These are phyloP conservation scores for Dendrobium huoshanense DNA, from an alignment of 106 monocot species.

Conservation along the genomic window DNA sequence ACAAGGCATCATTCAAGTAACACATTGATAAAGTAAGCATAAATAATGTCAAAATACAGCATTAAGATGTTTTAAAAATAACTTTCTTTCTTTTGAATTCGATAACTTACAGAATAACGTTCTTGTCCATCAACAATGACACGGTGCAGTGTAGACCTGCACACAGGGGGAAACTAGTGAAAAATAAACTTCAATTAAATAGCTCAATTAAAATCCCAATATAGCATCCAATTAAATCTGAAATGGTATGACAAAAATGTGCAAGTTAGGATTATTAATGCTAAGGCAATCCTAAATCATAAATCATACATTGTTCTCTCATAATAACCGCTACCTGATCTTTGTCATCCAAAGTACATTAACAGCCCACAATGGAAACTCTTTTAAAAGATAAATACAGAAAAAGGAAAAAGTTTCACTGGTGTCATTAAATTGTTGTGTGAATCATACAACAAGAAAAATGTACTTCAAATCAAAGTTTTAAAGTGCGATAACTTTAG, in stretches of 20 bases:
- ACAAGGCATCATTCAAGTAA: neutral
- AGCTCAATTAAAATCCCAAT: neutral
- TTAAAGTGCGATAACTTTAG: neutral
- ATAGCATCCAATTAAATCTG: neutral
- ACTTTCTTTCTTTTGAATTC: no score
- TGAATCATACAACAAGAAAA: neutral
- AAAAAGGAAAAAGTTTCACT: no score
- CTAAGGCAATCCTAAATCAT: no score
- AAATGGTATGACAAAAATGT: neutral
- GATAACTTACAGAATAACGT: slow-evolving; percentile 73
- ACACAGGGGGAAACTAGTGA: neutral
- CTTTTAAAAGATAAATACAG: no score
- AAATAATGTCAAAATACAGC: neutral
- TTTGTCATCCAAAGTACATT: no score
- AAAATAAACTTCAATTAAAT: neutral
- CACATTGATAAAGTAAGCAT: neutral
- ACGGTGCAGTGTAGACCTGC: slow-evolving; percentile 87
- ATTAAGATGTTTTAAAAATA: neutral
- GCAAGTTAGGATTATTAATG: neutral
- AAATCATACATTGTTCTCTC: no score
- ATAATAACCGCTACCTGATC: no score
- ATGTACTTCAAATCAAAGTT: neutral
- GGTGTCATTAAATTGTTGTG: neutral
- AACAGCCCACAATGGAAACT: no score
- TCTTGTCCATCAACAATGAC: slow-evolving; percentile 55